Base-by-base conservation (phyloP, 1,284 basidiomycete species). In the Cutaneotrichosporon daszewskae region DNA sequence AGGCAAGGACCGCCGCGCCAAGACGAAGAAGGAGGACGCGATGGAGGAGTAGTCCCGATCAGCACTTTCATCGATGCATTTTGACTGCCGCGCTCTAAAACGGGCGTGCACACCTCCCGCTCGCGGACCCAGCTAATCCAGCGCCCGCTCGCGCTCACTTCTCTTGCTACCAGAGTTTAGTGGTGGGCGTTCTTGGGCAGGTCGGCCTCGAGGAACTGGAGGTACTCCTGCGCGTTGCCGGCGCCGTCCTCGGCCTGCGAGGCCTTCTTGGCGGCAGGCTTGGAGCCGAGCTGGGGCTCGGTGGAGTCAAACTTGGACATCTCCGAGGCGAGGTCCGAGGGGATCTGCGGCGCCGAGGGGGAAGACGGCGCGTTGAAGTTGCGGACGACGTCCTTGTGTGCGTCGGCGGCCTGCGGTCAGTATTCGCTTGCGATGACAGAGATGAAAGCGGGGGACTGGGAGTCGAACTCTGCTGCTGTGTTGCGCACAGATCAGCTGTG, bases 331-430 rank as follows among this genome's bases (percentile, higher is more conserved):
- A 91, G 79, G 72, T 90, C 84, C 41, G 78, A 66, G 37, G 88
- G 85, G 45, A 89, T 75, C 12, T 77, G 64, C 9, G 87, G 87
- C 2, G 80, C 71, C 47, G 80, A 74, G 41, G 88, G 88, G 18
- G 77, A 64, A 17, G 80, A 69, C 6, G 88, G 88, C 17, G 79
- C 66, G 24, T 78, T 65, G 77, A 82, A 89, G 35, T 76, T 58
- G 72, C 88, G 88, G 50, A 91, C 88, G 47, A 68, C 74, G 47
- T 84, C 83, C 57, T 87, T 79, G 70, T 89, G 85, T 40, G 87
- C 87, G 70, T 90, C 84, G 71, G 85, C 82, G 53, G 81, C 77
- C 87, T 90, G 38, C 13, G 14, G 45, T 47, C 34, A 45, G 40
- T n/a, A n/a, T n/a, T n/a, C n/a, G n/a, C n/a, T n/a, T n/a, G n/a